These are phyloP conservation scores for Hemileia vastatrix DNA, from an alignment of 1,284 basidiomycete species.

Conservation along the genomic window DNA sequence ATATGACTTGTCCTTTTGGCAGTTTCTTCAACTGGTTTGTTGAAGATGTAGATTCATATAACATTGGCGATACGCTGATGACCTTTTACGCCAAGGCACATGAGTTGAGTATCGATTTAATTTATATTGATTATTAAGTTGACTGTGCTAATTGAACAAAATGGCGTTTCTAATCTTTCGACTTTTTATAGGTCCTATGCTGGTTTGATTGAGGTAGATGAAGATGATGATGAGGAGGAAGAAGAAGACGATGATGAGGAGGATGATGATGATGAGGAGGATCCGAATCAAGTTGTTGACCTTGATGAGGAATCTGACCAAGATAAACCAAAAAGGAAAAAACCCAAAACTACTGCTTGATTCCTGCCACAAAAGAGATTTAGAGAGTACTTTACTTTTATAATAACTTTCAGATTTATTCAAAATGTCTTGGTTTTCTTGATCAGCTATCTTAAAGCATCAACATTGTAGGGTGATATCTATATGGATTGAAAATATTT, in stretches of 20 bases:
- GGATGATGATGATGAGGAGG: constrained; percentile 9
- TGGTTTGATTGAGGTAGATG: constrained; percentile 1
- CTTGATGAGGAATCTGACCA: too few relatives aligned
- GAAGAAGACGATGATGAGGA: constrained; percentile 7
- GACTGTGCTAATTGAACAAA: too few relatives aligned
- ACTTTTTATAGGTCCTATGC: constrained; percentile 9
- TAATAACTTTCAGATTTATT: too few relatives aligned
- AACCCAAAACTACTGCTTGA: constrained; percentile 3
- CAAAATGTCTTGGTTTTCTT: too few relatives aligned
- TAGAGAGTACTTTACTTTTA: too few relatives aligned
- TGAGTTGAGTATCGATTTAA: constrained; percentile 6
- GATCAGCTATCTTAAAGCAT: too few relatives aligned
- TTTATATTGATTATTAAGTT: too few relatives aligned
- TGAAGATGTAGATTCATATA: constrained; percentile 4
- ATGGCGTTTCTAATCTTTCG: not conserved
- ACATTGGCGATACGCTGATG: constrained; percentile 2
- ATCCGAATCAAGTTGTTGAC: too few relatives aligned
- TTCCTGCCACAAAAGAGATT: too few relatives aligned
- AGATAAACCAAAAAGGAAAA: constrained; percentile 21
- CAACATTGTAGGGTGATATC: too few relatives aligned
- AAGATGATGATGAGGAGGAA: constrained; percentile 10
- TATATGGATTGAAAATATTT: too few relatives aligned
- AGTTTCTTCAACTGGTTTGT: constrained; percentile 18
- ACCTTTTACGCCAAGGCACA: constrained; percentile 11
- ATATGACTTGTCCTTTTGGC: not conserved